phyloP scores from a whole-genome alignment of 169 alveolate species.

The Ichthyophthirius multifiliis region DNA sequence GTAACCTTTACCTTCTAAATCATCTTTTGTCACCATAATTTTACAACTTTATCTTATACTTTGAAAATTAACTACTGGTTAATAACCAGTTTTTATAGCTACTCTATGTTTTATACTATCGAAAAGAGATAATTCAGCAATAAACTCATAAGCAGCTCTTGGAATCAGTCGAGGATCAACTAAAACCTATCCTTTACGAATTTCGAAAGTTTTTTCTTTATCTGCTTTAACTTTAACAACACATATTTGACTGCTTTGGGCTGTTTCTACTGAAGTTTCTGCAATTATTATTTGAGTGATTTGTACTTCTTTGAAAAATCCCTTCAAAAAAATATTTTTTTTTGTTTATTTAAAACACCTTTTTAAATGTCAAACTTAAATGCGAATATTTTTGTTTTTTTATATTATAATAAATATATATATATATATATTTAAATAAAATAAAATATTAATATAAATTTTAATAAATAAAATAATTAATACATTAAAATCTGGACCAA shows the following conservation, averaged over 20 bases:
- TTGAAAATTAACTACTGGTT: neutral
- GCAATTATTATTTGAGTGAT: neutral
- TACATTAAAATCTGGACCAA: neutral
- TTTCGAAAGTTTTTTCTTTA: neutral
- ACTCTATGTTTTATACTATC: neutral
- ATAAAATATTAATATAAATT: neutral
- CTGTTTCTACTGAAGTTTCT: neutral
- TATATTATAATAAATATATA: too few relatives aligned
- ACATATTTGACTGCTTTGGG: neutral
- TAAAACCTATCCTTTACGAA: constrained; percentile 10
- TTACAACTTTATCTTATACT: neutral
- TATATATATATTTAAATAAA: neutral
- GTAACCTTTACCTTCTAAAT: neutral
- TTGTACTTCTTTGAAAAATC: neutral
- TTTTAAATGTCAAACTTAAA: too few relatives aligned
- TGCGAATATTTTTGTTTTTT: too few relatives aligned
- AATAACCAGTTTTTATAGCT: neutral
- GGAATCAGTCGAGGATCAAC: neutral
- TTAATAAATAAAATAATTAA: neutral
- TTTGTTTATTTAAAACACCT: too few relatives aligned
- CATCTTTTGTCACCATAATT: constrained; percentile 2
- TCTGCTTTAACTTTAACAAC: neutral
- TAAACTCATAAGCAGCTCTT: neutral
- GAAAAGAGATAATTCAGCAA: neutral
- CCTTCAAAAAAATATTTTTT: constrained; percentile 1